Evolutionary conservation across 352 stramenopile species (phyloP), one percentile per base, ranked within the genome.

Genomic region (Pythium vanterpoolii): DNA sequence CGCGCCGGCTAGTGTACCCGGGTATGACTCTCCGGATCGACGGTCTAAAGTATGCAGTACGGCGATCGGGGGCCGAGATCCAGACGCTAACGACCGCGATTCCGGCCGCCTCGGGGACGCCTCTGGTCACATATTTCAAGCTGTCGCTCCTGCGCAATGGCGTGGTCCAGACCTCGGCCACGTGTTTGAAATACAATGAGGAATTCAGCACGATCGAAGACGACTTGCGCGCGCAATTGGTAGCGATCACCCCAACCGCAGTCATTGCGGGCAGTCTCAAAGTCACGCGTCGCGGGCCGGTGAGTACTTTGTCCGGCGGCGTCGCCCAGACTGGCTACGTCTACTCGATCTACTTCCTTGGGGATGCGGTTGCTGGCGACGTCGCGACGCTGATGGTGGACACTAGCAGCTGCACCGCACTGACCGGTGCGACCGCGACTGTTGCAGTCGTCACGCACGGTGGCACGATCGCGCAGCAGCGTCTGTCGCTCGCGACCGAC

Each of bases 321-420:
- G 70, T 74, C 23, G 71, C 76, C 4, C 58, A 70, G 1, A 89
- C 62, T 30, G 77, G 74, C 0, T 98, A 98, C 58, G 71, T 95
- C 0, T 98, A 96, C 62, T 90, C 79, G 14, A 72, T 99, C 23
- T 98, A 98, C 66, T 99, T 98, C 50, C 49, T 86, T 19, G 96
- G 96, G 19, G 63, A 74, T 5, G 64, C 65, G 3, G 76, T 98
- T 9, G 38, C 87, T 18, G 93, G 95, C 2, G 81, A 98, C 66
- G 78, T 98, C 5, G 69, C 82, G 0, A 58, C 45, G 1, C 62
- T 94, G 4, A 31, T 52, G 24, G 53, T 63, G n/a, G 53, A 36
- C 13, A 66, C 44, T 2, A 57, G 38, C 3, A 57, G 40, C 1
- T 90, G 78, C 21, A 57, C 63, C 23, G 23, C 60, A 2, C 54